Percentiles rank a stretch among this genome's conserved stretches.
These are phyloP conservation scores for Stellera chamaejasme DNA, from an alignment of 345 rosid genomes.

Conservation along the genomic window DNA sequence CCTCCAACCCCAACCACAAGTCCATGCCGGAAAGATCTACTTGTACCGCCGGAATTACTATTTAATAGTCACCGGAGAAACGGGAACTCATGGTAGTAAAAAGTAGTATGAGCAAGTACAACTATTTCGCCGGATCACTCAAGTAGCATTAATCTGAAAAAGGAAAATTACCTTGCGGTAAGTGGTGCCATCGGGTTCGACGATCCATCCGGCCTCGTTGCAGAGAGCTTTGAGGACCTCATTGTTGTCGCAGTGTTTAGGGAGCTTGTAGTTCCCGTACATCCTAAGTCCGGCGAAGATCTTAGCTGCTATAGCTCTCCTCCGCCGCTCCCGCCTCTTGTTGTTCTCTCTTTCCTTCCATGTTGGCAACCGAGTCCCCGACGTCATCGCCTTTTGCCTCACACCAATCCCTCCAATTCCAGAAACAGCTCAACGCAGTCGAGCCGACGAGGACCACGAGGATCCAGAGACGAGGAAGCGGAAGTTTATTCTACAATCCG, in stretches of 20 bases:
- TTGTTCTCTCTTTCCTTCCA: constrained; percentile 92
- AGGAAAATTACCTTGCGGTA: constrained; percentile 59
- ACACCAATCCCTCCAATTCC: no score
- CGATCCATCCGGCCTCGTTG: constrained; percentile 84
- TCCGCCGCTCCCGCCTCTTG: constrained; percentile 71
- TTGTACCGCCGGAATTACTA: no score
- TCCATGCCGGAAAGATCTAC: no score
- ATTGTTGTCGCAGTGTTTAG: constrained; percentile 90
- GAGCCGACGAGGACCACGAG: no score
- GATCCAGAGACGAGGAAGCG: no score
- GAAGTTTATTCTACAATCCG: no score
- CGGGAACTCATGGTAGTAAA: no score
- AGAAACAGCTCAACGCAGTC: no score
- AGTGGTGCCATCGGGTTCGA: constrained; percentile 79
- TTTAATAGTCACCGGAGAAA: no score
- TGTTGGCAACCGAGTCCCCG: constrained; percentile 75
- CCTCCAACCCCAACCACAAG: no score
- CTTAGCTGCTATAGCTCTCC: constrained; percentile 88
- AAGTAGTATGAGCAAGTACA: background rate
- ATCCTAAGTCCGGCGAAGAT: constrained; percentile 75
- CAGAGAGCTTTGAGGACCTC: constrained; percentile 89
- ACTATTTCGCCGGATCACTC: background rate
- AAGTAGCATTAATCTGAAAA: background rate
- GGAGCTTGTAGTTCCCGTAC: constrained; percentile 80
- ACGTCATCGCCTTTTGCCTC: constrained; percentile 32